phyloP scores from a whole-genome alignment of 345 rosid genomes.

The Hibiscus mutabilis region DNA sequence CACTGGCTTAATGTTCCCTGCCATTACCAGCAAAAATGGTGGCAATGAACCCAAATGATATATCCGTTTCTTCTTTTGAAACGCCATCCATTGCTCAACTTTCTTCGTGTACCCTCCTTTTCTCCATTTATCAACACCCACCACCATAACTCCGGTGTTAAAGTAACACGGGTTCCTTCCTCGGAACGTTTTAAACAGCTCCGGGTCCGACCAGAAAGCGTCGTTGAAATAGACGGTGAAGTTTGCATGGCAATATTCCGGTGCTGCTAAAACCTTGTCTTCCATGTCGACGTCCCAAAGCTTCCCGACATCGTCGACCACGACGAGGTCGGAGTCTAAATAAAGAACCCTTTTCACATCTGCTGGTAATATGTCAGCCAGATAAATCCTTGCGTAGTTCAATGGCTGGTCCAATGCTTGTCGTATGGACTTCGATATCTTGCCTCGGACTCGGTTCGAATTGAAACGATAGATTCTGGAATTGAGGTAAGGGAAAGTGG shows the following conservation, averaged over 20 bases:
- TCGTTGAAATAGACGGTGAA: not conserved
- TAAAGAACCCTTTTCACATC: not conserved
- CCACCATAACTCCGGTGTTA: not conserved
- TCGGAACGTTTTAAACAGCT: not conserved
- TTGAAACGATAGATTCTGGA: not conserved
- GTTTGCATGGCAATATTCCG: not conserved
- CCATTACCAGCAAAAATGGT: not conserved
- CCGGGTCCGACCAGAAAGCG: not conserved
- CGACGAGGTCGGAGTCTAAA: not conserved
- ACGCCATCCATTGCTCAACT: not conserved
- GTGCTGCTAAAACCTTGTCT: not conserved
- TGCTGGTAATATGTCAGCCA: not conserved
- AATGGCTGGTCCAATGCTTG: not conserved
- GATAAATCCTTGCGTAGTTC: not conserved
- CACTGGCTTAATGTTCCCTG: not conserved
- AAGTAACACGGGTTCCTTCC: not conserved
- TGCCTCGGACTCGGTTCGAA: not conserved
- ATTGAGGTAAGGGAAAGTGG: not conserved
- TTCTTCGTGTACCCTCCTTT: not conserved
- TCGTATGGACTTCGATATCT: not conserved
- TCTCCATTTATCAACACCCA: not conserved
- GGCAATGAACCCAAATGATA: not conserved
- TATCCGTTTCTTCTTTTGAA: not conserved
- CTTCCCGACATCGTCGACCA: not conserved
- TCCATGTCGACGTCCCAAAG: not conserved